Conservation (phyloP, 306 rosid genomes). For the Trifolium repens region DNA sequence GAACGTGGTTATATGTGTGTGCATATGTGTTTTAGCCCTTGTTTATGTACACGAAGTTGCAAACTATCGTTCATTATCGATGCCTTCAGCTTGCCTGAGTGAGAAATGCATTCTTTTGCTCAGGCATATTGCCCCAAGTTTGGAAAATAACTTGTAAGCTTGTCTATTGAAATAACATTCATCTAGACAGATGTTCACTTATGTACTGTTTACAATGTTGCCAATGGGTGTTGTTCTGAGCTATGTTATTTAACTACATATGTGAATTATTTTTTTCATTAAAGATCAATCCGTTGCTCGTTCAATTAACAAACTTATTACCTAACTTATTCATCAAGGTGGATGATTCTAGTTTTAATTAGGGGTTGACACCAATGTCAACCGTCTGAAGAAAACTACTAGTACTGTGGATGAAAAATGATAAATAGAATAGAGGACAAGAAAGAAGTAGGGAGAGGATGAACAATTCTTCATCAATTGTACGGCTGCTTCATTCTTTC, state of each 20-base stretch:
- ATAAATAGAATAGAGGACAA: neutral
- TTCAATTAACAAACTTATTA: neutral
- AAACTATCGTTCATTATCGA: neutral
- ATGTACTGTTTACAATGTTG: neutral
- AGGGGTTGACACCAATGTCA: too few species aligned
- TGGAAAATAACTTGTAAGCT: neutral
- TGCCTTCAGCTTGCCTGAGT: conserved; percentile 3
- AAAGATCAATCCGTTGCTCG: neutral
- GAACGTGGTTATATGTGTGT: neutral
- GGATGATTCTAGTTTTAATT: neutral
- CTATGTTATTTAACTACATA: conserved; percentile 4
- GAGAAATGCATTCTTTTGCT: conserved; percentile 4
- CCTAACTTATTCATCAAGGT: neutral
- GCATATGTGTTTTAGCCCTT: conserved; percentile 4
- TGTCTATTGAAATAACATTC: conserved; percentile 11
- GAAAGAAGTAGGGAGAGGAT: neutral
- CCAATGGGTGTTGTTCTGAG: neutral
- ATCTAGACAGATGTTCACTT: neutral
- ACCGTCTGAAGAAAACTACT: neutral
- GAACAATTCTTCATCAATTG: neutral
- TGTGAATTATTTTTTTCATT: neutral
- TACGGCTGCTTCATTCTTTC: neutral
- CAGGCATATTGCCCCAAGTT: conserved; percentile 4
- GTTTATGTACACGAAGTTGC: conserved; percentile 1
- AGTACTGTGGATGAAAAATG: neutral